Evolutionary conservation across 306 rosid species (phyloP).

Genomic region (Astragalus glycyphyllos): DNA sequence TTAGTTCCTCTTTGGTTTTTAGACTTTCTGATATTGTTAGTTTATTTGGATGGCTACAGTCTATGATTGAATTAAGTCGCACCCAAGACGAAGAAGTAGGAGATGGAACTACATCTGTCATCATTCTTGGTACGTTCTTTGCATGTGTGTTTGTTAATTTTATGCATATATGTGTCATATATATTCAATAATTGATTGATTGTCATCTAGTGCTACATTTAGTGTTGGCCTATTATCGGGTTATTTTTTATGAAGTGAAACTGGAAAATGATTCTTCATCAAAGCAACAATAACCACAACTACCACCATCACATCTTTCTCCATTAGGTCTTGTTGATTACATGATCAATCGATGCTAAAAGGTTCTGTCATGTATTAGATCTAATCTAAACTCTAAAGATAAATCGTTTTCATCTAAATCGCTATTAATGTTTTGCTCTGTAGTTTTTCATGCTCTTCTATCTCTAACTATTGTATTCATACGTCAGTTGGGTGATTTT

Average conservation of each 20-base stretch:
- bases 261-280: background rate
- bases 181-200: conserved; percentile 11
- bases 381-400: background rate
- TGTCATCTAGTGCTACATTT: conserved; percentile 8
- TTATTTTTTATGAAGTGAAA: conserved; percentile 22
- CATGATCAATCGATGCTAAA: background rate
- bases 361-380: background rate
- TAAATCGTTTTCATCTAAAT: background rate
- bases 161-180: background rate
- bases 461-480: too few relatives aligned
- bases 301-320: background rate
- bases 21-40: conserved; percentile 31
- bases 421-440: background rate
- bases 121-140: conserved; percentile 79
- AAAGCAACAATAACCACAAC: background rate
- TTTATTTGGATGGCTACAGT: conserved; percentile 54
- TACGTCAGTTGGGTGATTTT: too few relatives aligned
- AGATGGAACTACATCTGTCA: conserved; percentile 97
- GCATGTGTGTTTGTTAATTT: background rate
- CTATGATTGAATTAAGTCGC: conserved; percentile 97
- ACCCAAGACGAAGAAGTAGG: conserved; percentile 99
- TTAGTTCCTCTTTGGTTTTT: conserved; percentile 25
- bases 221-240: background rate
- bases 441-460: background rate
- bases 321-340: background rate